Evolutionary conservation across 73 alveolate species (phyloP).

Genomic region (Paramecium primaurelia): DNA sequence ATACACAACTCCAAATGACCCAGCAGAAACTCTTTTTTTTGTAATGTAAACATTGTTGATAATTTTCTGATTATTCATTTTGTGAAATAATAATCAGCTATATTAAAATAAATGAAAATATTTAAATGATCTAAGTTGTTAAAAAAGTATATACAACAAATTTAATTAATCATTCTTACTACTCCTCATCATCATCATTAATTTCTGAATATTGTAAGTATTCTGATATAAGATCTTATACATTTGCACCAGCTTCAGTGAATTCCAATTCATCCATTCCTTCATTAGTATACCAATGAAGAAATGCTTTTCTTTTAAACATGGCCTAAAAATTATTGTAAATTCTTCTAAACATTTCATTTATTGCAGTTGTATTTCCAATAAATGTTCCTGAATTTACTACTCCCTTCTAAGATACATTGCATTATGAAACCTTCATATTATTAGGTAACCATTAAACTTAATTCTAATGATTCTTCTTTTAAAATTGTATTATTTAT

Average conservation of each 20-base stretch:
- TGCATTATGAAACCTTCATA: conserved; percentile 15
- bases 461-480: conserved; percentile 73
- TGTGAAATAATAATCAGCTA: neutral
- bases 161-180: neutral
- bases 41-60: conserved; percentile 29
- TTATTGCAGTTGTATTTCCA: conserved; percentile 55
- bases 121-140: neutral
- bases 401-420: conserved; percentile 37
- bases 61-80: neutral
- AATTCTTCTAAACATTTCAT: conserved; percentile 65
- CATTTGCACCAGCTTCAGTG: conserved; percentile 69
- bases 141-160: neutral
- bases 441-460: conserved; percentile 60
- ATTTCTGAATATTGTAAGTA: conserved; percentile 81
- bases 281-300: conserved; percentile 63
- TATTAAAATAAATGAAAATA: neutral
- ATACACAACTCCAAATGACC: conserved; percentile 89
- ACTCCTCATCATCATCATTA: conserved; percentile 74
- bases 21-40: conserved; percentile 75
- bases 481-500: conserved; percentile 73
- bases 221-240: conserved; percentile 77
- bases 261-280: conserved; percentile 75
- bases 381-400: conserved; percentile 43
- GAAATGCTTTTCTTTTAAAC: conserved; percentile 70
- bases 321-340: conserved; percentile 56